These are phyloP conservation scores for Mycena rosella DNA, from an alignment of 768 basidiomycete genomes.

Conservation along the genomic window DNA sequence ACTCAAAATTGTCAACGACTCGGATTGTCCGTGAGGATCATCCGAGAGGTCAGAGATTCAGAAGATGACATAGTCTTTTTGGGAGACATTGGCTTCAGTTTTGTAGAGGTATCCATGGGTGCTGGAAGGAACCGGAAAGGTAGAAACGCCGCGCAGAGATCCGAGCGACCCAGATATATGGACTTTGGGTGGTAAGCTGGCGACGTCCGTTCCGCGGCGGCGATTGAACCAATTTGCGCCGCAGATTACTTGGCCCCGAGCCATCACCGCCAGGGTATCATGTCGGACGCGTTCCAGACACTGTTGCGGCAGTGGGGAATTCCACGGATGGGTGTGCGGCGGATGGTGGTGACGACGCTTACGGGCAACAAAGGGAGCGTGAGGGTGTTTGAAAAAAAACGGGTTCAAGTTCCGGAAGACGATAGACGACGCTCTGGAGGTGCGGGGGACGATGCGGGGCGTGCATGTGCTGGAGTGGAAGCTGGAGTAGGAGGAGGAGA, in stretches of 20 bases:
- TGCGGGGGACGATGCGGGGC: constrained; percentile 52
- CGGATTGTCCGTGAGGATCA: constrained; percentile 65
- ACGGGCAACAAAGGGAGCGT: constrained; percentile 71
- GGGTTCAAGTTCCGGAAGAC: constrained; percentile 62
- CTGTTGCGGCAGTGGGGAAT: constrained; percentile 72
- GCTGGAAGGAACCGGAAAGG: constrained; percentile 45
- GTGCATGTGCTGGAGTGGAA: constrained; percentile 30
- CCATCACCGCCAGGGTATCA: constrained; percentile 79
- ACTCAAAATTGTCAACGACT: constrained; percentile 51
- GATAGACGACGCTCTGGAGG: constrained; percentile 52
- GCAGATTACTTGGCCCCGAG: constrained; percentile 74
- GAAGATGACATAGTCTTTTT: constrained; percentile 70
- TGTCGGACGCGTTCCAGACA: constrained; percentile 71
- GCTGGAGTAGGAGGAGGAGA: neutral
- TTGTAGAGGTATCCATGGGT: constrained; percentile 45
- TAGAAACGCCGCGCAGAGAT: constrained; percentile 41
- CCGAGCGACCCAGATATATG: constrained; percentile 70
- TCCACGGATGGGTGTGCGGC: constrained; percentile 71
- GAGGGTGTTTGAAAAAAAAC: constrained; percentile 76
- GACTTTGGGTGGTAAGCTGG: constrained; percentile 67
- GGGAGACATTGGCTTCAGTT: constrained; percentile 58
- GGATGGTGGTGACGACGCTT: constrained; percentile 60
- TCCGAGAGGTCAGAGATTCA: constrained; percentile 68
- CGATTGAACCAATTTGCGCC: neutral
- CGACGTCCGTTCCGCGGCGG: neutral